A percentile compares a stretch with the other conserved stretches of the same genome.
Conservation (phyloP, 1,139 yeast species). For the Kurtzmaniella quercitrusa region DNA sequence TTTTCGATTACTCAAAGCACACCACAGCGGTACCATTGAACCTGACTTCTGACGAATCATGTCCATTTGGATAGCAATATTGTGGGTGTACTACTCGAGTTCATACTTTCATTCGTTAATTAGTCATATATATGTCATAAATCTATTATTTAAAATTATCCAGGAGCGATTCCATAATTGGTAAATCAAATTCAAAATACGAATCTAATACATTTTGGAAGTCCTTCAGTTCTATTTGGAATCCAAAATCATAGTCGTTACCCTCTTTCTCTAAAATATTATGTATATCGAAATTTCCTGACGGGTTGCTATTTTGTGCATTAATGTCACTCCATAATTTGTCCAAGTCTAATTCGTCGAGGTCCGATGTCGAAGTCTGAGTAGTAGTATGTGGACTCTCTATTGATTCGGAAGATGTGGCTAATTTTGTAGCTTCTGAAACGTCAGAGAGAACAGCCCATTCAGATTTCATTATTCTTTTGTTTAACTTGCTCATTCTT, state of each 20-base stretch:
- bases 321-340: neutral
- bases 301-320: neutral
- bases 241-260: conserved; percentile 1
- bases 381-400: neutral
- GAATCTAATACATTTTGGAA: conserved; percentile 2
- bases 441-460: conserved; percentile 5
- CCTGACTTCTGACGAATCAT: too few species aligned
- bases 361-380: neutral
- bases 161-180: neutral
- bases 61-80: neutral
- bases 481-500: conserved; percentile 13
- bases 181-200: conserved; percentile 2
- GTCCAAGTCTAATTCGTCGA: neutral
- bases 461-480: conserved; percentile 1
- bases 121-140: neutral
- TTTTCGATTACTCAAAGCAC: too few species aligned
- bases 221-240: conserved; percentile 2
- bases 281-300: neutral
- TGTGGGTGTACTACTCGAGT: neutral
- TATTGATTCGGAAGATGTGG: neutral
- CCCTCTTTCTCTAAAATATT: neutral
- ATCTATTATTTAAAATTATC: neutral
- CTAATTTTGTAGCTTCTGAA: conserved; percentile 3
- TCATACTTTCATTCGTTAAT: neutral
- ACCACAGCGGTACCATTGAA: too few species aligned